Percentiles rank a stretch among this genome's conserved stretches.
Evolutionary conservation across 169 alveolate species (phyloP).

Genomic region (Sarcocystis neurona): DNA sequence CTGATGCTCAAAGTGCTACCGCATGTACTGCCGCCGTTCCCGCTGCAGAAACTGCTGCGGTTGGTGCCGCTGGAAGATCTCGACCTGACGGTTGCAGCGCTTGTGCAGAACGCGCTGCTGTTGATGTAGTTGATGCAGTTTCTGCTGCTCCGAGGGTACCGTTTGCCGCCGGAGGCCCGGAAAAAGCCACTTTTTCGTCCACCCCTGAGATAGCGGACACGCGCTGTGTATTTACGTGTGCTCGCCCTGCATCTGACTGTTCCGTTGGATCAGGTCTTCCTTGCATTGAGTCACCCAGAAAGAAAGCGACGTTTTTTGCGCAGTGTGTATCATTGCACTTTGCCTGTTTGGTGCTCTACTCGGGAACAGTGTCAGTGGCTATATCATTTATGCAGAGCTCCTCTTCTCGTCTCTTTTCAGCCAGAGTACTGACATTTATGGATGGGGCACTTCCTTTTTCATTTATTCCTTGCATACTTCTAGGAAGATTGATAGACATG

Average conservation of each 20-base stretch:
- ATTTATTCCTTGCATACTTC: conserved; percentile 44
- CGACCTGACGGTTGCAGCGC: too few species aligned
- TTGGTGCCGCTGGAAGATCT: not conserved
- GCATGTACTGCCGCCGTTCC: not conserved
- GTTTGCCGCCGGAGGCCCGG: too few species aligned
- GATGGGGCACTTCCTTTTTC: conserved; percentile 1
- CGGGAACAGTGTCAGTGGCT: not conserved
- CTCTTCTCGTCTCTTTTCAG: conserved; percentile 1
- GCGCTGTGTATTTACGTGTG: too few species aligned
- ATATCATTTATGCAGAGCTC: conserved; percentile 43
- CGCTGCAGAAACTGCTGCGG: not conserved
- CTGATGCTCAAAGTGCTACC: too few species aligned
- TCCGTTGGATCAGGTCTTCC: too few species aligned
- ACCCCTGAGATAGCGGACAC: too few species aligned
- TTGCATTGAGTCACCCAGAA: too few species aligned
- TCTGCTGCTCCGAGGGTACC: too few species aligned
- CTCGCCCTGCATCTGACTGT: too few species aligned
- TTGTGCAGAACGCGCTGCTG: too few species aligned
- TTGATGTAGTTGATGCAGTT: too few species aligned
- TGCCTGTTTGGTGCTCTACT: conserved; percentile 10
- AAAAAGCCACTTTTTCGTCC: too few species aligned
- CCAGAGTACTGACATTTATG: not conserved
- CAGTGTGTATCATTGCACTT: not conserved
- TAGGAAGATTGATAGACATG: conserved; percentile 38
- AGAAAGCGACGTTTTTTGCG: conserved; percentile 13